Evolutionary conservation across 2,329 filamentous ascomycete genomes (phyloP).

Genomic region (Neofusicoccum cordaticola): DNA sequence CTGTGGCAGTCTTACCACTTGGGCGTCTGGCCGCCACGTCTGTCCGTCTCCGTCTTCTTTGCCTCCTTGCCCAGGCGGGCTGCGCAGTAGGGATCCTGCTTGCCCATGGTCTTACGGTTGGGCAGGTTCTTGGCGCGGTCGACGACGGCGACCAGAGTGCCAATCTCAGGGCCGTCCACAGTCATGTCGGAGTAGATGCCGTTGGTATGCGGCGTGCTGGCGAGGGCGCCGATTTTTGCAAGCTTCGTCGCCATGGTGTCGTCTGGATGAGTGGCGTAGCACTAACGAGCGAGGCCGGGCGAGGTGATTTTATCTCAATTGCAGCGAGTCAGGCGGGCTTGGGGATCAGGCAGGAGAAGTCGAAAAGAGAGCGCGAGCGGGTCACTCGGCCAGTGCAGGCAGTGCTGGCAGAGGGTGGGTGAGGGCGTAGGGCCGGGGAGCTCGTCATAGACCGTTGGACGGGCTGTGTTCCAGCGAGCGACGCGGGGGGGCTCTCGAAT

Average conservation of each 20-base stretch:
- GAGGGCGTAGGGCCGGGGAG: neutral
- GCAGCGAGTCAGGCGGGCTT: conserved; percentile 1
- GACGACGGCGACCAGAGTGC: conserved; percentile 86
- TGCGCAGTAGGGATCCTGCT: conserved; percentile 97
- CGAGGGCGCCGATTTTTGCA: conserved; percentile 34
- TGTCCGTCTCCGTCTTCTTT: conserved; percentile 93
- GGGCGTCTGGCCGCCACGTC: conserved; percentile 91
- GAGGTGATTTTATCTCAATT: neutral
- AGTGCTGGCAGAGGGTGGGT: neutral
- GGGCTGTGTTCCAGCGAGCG: neutral
- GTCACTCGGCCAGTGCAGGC: neutral
- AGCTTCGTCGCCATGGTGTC: conserved; percentile 35
- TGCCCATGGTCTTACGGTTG: conserved; percentile 95
- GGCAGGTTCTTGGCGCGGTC: conserved; percentile 96
- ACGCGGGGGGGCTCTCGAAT: conserved; percentile 5
- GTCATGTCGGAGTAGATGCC: conserved; percentile 95
- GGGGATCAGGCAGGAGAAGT: conserved; percentile 2
- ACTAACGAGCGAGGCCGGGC: neutral
- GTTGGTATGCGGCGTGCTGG: conserved; percentile 69
- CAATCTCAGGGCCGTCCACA: conserved; percentile 86
- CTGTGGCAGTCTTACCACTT: conserved; percentile 67
- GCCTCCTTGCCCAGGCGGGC: conserved; percentile 92
- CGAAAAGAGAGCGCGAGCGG: conserved; percentile 11
- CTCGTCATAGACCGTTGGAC: conserved; percentile 4
- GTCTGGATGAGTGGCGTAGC: neutral